These are phyloP conservation scores for Colletotrichum nymphaeae DNA, from an alignment of 2,329 filamentous ascomycete species.

Conservation along the genomic window DNA sequence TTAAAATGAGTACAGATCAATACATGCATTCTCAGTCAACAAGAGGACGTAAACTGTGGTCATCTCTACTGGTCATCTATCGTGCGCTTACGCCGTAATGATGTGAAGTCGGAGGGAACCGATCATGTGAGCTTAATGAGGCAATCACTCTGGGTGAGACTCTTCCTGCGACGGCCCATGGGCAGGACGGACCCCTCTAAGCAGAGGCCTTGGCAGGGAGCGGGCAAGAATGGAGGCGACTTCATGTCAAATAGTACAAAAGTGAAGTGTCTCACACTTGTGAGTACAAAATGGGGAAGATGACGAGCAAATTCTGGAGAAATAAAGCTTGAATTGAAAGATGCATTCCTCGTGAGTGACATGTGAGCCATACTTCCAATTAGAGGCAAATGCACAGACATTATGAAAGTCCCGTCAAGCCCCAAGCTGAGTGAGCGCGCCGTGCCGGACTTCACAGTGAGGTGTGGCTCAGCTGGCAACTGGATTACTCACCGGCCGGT, in stretches of 20 bases:
- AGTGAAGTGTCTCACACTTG: neutral
- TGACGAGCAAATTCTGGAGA: neutral
- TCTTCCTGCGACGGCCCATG: neutral
- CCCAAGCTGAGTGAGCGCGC: neutral
- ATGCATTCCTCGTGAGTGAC: neutral
- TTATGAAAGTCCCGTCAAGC: neutral
- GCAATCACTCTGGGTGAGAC: too few species aligned
- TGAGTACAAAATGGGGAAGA: neutral
- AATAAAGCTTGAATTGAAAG: neutral
- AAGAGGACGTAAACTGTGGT: neutral
- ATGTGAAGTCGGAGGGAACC: neutral
- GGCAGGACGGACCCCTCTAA: neutral
- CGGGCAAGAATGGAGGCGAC: neutral
- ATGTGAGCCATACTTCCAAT: neutral
- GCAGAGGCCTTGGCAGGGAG: neutral
- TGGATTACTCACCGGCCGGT: slow-evolving; percentile 5
- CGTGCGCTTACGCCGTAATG: neutral
- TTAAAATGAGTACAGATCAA: neutral
- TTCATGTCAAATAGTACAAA: neutral
- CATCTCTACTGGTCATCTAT: neutral
- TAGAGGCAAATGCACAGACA: neutral
- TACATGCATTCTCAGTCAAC: neutral
- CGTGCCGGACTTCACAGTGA: neutral
- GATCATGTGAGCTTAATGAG: neutral
- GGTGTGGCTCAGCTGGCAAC: slow-evolving; percentile 1